These are phyloP conservation scores for Lachancea fermentati DNA, from an alignment of 805 yeast genomes.

Conservation along the genomic window DNA sequence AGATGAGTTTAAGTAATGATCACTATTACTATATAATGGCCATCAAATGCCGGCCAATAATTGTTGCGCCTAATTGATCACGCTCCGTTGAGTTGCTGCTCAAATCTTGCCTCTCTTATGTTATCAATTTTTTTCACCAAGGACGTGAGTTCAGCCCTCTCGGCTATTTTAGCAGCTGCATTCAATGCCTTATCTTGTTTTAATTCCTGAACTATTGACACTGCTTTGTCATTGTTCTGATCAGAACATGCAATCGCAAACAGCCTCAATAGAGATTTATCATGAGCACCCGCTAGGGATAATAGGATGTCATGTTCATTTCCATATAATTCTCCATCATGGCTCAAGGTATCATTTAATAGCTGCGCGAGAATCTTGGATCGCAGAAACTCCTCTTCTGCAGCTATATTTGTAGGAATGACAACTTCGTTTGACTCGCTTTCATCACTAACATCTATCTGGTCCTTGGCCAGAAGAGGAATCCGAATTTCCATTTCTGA, in stretches of 20 bases:
- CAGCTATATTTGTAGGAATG: slow-evolving; percentile 30
- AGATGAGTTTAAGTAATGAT: background rate
- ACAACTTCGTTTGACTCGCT: slow-evolving; percentile 20
- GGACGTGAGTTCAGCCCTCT: slow-evolving; percentile 52
- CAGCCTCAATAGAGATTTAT: slow-evolving; percentile 69
- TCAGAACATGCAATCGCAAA: slow-evolving; percentile 71
- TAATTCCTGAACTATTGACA: slow-evolving; percentile 61
- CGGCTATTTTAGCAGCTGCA: slow-evolving; percentile 83
- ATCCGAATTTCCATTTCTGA: slow-evolving; percentile 66
- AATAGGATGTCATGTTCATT: slow-evolving; percentile 48
- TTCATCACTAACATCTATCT: slow-evolving; percentile 23
- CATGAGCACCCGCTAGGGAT: slow-evolving; percentile 54
- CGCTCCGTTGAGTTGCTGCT: slow-evolving; percentile 20
- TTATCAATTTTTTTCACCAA: slow-evolving; percentile 52
- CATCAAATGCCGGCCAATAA: too few species aligned
- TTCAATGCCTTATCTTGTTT: slow-evolving; percentile 71
- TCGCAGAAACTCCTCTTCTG: slow-evolving; percentile 62
- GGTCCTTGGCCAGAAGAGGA: slow-evolving; percentile 45
- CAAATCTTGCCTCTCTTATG: slow-evolving; percentile 41
- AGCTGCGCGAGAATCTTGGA: slow-evolving; percentile 57
- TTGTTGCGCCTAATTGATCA: background rate
- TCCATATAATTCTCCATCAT: slow-evolving; percentile 38
- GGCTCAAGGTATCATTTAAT: slow-evolving; percentile 50
- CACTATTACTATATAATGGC: too few species aligned
- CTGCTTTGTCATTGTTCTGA: slow-evolving; percentile 57